Conservation (phyloP, 192 early-diverging fungal species). For the Umbelopsis isabellina region DNA sequence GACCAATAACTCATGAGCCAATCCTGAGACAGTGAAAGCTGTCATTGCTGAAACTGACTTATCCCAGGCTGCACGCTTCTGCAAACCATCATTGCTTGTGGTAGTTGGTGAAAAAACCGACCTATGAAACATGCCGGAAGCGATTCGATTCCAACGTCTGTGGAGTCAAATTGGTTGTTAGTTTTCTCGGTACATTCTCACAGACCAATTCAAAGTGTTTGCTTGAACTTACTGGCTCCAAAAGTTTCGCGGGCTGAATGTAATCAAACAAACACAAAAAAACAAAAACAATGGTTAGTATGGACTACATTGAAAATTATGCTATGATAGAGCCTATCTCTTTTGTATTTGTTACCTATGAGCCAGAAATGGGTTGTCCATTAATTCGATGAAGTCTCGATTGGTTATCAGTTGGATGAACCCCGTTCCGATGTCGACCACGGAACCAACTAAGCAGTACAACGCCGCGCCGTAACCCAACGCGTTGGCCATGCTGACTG, state of each 20-base stretch:
- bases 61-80: background rate
- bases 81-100: no score
- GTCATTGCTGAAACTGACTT: background rate
- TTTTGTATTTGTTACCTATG: background rate
- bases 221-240: background rate
- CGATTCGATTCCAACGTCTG: slow-evolving; percentile 1
- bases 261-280: no score
- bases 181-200: background rate
- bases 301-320: no score
- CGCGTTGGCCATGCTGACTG: background rate
- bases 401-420: background rate
- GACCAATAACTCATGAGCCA: background rate
- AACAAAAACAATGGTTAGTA: background rate
- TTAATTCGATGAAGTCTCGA: slow-evolving; percentile 9
- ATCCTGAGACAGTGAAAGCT: background rate
- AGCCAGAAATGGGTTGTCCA: background rate
- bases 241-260: background rate
- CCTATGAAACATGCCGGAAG: background rate
- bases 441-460: background rate
- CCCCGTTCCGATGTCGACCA: background rate
- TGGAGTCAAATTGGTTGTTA: background rate
- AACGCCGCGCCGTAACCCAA: background rate
- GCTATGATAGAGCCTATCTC: background rate
- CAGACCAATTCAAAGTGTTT: no score
- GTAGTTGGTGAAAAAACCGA: background rate